Evolutionary conservation across 768 basidiomycete species (phyloP), one percentile per base, ranked within the genome.

Genomic region (Chiua virens): DNA sequence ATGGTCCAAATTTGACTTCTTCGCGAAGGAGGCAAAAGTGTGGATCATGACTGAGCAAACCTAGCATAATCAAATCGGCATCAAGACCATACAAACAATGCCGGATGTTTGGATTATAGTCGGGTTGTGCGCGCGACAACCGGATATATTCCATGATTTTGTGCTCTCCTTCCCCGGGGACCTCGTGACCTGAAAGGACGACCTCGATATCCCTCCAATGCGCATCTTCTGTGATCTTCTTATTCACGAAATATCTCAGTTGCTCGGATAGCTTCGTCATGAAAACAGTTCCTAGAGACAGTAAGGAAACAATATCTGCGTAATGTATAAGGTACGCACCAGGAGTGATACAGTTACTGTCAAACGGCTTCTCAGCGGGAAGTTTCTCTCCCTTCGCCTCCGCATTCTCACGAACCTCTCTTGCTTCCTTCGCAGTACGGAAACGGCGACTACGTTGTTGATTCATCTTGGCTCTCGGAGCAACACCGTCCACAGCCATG

Each of bases 71-170:
- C 57, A 99, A 73, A 73, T 99, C 97, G 28, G 97, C 97, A 66
- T 99, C 97, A 32, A 99, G 86, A 38, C 97, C 97, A 69, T 99
- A 99, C 48, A 99, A 75, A 73, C 97, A 99, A 72, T 99, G 97
- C 58, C 97, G 87, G 49, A 94, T 81, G 70, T 98, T 98, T 4
- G 96, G 92, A 71, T 97, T 89, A 75, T 98, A 95, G 67, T 92
- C 87, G 8, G 89, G 91, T 69, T 98, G 97, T 27, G 97, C 95
- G 60, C 95, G 89, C 46, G 89, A 86, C 54, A 93, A 73, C 35
- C 97, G 87, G 67, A 99, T 98, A 71, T 95, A 99, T 68, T 98
- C 97, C 90, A 98, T 98, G 59, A 99, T 95, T 78, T 99, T 99
- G 81, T 99, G 97, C 67, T 99, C 97, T 53, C 97, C 97, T 71